Conservation (phyloP, 2,329 filamentous ascomycete species). For the Zalaria obscura region DNA sequence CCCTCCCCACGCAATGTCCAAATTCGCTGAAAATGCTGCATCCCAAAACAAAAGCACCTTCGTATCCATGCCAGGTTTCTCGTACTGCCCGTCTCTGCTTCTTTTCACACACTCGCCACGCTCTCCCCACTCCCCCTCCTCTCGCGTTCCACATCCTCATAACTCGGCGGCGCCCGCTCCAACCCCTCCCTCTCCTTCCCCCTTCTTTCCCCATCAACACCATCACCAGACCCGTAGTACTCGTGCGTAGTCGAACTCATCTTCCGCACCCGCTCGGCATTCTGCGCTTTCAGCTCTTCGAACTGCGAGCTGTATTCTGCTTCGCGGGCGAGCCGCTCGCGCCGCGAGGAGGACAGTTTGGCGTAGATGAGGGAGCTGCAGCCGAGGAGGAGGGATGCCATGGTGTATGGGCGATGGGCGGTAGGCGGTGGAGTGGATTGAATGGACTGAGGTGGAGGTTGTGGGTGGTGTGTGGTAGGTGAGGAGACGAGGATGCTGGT, state of each 20-base stretch:
- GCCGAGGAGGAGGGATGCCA: conserved; percentile 8
- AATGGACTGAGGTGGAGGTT: neutral
- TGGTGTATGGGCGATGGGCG: neutral
- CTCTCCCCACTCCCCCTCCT: neutral
- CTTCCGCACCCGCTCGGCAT: conserved; percentile 5
- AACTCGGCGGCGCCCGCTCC: neutral
- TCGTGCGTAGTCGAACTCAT: neutral
- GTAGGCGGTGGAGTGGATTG: neutral
- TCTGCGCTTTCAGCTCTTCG: conserved; percentile 6
- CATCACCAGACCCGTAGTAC: neutral
- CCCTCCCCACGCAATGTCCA: too few relatives aligned
- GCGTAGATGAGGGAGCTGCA: conserved; percentile 4
- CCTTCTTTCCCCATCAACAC: too few relatives aligned
- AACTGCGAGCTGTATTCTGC: conserved; percentile 7
- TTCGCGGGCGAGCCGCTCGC: conserved; percentile 3
- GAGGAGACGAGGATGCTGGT: neutral
- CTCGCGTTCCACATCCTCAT: neutral
- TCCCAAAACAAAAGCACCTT: too few relatives aligned
- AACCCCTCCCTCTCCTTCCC: neutral
- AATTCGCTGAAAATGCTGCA: too few relatives aligned
- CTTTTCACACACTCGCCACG: too few relatives aligned
- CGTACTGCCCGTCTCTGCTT: too few relatives aligned
- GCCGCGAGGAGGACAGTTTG: conserved; percentile 4
- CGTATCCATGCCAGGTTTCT: too few relatives aligned
- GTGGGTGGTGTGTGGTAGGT: neutral